Base-by-base conservation (phyloP, 2,329 filamentous ascomycete genomes). In the Arthrobotrys iridis region DNA sequence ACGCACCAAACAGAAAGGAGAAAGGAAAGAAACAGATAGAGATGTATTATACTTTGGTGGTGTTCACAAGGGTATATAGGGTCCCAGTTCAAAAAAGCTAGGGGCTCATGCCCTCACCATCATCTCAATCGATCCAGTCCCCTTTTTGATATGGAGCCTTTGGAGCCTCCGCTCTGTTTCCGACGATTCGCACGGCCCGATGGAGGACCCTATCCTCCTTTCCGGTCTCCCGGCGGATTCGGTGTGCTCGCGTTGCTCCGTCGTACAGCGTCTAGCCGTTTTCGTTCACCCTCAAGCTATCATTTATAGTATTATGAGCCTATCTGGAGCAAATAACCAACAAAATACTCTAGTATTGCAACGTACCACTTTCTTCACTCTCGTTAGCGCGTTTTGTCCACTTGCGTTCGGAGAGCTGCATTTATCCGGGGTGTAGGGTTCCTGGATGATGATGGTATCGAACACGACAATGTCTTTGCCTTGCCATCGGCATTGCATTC, bases 321-420 rank as follows among this genome's bases (percentile, higher is more conserved):
- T 33, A 15, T 7, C 7, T 24, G 18, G 15, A 26, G 28, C n/a
- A 30, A 20, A 43, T 45, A 0, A n/a, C n/a, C 13, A 52, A 15
- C 26, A 26, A n/a, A n/a, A n/a, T n/a, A n/a, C n/a, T n/a, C n/a
- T n/a, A n/a, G n/a, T n/a, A n/a, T n/a, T 7, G n/a, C 28, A 52
- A 78, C 78, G 28, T 58, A 80, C 79, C 65, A 80, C 79, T 76
- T 78, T 79, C 77, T 79, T 79, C 10, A 80, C 78, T 35, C 78
- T 67, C 10, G 66, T 72, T 7, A 79, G 63, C 20, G 79, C 79
- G 4, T 76, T 77, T 35, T 75, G 66, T 10, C 77, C 76, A 24
- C 75, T 77, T 2, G 74, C 62, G 5, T 73, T 76, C 6, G 68
- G 63, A 5, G 72, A 50, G 28, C 64, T 70, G 48, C 72, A 76